These are phyloP conservation scores for Calocybe indica DNA, from an alignment of 768 basidiomycete genomes.

Conservation along the genomic window DNA sequence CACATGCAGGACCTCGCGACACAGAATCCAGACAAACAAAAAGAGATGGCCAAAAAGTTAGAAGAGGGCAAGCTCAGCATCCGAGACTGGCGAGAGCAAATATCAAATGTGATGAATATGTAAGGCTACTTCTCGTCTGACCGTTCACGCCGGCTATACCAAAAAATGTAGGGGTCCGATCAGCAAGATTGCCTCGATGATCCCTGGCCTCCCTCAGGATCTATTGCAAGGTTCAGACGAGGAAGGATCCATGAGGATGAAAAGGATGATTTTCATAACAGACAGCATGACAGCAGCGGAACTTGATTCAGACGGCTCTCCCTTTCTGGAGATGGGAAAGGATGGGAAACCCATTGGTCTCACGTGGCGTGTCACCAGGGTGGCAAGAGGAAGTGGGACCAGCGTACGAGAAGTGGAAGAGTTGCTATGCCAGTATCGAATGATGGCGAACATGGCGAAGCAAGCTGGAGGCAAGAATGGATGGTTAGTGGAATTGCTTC, in stretches of 20 bases:
- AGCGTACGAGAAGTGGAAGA: conserved; percentile 98
- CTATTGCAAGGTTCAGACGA: conserved; percentile 91
- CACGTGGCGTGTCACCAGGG: conserved; percentile 85
- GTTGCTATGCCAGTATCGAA: conserved; percentile 89
- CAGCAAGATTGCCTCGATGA: conserved; percentile 98
- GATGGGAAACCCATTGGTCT: conserved; percentile 82
- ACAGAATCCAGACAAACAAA: conserved; percentile 94
- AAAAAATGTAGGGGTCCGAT: conserved; percentile 79
- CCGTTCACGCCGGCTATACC: conserved; percentile 4
- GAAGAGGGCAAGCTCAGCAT: conserved; percentile 97
- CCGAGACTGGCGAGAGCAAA: conserved; percentile 96
- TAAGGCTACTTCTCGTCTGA: conserved; percentile 26
- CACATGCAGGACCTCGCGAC: conserved; percentile 96
- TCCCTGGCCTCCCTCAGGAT: conserved; percentile 91
- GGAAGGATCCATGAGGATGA: conserved; percentile 85
- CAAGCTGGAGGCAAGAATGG: conserved; percentile 97
- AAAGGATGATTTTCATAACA: conserved; percentile 97
- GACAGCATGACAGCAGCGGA: conserved; percentile 95
- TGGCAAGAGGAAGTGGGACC: conserved; percentile 92
- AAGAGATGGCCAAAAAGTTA: conserved; percentile 96
- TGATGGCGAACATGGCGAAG: conserved; percentile 99
- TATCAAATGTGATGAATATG: conserved; percentile 98
- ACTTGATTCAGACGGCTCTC: conserved; percentile 90
- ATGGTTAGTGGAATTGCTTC: conserved; percentile 44
- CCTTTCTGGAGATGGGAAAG: conserved; percentile 81